phyloP scores from a whole-genome alignment of 2,329 filamentous ascomycete species.

The Phialophora tarda region DNA sequence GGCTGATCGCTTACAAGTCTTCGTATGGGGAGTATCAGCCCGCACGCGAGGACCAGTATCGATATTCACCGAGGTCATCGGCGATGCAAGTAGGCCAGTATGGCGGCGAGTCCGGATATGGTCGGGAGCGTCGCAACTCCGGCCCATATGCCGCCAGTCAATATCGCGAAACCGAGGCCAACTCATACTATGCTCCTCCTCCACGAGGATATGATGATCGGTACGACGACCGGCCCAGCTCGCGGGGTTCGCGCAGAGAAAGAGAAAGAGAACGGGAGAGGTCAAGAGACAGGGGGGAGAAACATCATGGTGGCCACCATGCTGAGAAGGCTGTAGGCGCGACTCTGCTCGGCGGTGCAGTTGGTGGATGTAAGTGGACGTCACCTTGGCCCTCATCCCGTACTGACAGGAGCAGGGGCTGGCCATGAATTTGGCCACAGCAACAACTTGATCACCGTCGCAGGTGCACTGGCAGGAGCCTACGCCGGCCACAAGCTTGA shows the following conservation, averaged over 20 bases:
- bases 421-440: conserved; percentile 37
- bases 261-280: conserved; percentile 21
- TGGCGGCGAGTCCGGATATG: conserved; percentile 26
- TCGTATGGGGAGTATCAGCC: conserved; percentile 33
- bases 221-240: conserved; percentile 31
- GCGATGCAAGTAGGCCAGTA: conserved; percentile 36
- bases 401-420: conserved; percentile 27
- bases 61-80: conserved; percentile 31
- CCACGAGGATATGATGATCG: conserved; percentile 15
- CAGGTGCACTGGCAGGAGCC: conserved; percentile 33
- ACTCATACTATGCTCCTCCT: conserved; percentile 31
- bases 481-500: conserved; percentile 38
- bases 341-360: conserved; percentile 47
- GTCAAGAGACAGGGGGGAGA: conserved; percentile 27
- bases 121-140: conserved; percentile 33
- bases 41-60: conserved; percentile 36
- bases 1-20: conserved; percentile 19
- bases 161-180: conserved; percentile 25
- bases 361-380: conserved; percentile 43
- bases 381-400: neutral
- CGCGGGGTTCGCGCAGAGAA: conserved; percentile 27
- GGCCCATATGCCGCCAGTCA: conserved; percentile 33
- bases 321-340: conserved; percentile 47
- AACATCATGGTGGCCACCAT: conserved; percentile 38
- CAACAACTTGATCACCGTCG: conserved; percentile 29